Base-by-base conservation (phyloP, 768 basidiomycete genomes). In the Imleria badia region DNA sequence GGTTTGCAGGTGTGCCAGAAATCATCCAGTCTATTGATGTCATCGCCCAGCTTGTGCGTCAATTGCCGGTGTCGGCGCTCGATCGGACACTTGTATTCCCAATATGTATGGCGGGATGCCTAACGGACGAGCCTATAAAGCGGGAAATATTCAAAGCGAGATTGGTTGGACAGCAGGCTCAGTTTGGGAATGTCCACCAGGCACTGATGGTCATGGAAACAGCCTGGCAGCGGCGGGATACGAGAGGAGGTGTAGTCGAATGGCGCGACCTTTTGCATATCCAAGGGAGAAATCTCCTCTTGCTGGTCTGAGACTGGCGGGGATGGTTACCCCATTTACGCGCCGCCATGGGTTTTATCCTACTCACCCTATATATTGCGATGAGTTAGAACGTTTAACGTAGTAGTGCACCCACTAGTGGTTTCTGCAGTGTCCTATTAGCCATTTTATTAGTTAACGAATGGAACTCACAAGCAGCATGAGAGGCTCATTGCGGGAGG, bases 61-160 rank as follows among this genome's bases (percentile, higher is more conserved):
- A 79, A 59, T 66, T 90, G 48, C 79, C 78, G 26, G 70, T 81
- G 39, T 83, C 84, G 15, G 75, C 81, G 53, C 69, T 82, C 40
- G 90, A 93, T 68, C 81, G 87, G 52, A 77, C 81, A 9, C 69
- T 91, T 39, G 75, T 89, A 20, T 86, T 91, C 70, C 89, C 90
- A 29, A 78, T 89, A 51, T 86, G 83, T 66, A 74, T 93, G 39
- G 83, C 85, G 30, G 90, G 86, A 6, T 83, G 83, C 67, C 78
- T 91, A 79, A 81, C 87, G 42, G 84, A 89, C 67, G 82, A 86
- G 66, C 80, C 76, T 17, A 72, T 68, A 38, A 76, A 76, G 45
- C 77, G 84, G 34, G 82, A 84, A 47, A 78, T 84, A 60, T 74
- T 87, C 67, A 85, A 82, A 62, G 70, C 73, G 22, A 76, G 85